Base-by-base conservation (phyloP, 805 yeast genomes). In the Ogataea populi-albae region DNA sequence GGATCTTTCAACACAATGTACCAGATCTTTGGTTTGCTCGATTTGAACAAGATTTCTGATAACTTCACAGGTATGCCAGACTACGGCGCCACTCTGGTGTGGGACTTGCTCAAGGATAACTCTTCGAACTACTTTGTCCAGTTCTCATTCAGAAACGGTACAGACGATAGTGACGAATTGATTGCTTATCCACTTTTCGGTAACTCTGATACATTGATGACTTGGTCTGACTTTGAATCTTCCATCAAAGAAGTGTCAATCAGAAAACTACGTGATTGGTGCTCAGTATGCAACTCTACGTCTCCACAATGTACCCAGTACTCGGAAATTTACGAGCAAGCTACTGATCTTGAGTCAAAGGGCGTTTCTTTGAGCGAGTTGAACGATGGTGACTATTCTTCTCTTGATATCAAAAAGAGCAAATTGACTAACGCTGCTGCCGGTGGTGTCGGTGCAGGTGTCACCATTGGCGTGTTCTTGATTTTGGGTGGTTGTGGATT, bases 381-480 rank as follows among this genome's bases (percentile, higher is more conserved):
- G 20, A 52, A 50, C 6, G 41, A 38, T 25, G 64, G 66, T 28
- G 50, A 56, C 40, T 52, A 47, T 47, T 41, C 51, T 6, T 38
- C 54, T 6, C 45, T 54, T 21, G 41, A 47, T 31, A 30, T 52
- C 32, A 22, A 23, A n/a, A 22, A 35, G 19, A 41, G 52, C 28
- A 45, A 51, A 8, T 49, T 66, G 32, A 31, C 61, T 5, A 52
- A 59, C 14, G 73, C 73, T 8, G 72, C 41, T 25, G 75, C 75
- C 18, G 75, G 75, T 38, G 75, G 75, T 37, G 68, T 70, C 43
- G 76, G 77, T 37, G 75, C 75, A 11, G 76, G 77, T 41, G 75
- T 73, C 20, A 74, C 74, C 22, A 52, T 71, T 35, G 69, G 65
- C 38, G 73, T 66, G 7, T 45, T 68, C 45, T 39, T 57, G 23